Evolutionary conservation across 2,329 filamentous ascomycete genomes (phyloP).

Genomic region (Aspergillus novofumigatus): DNA sequence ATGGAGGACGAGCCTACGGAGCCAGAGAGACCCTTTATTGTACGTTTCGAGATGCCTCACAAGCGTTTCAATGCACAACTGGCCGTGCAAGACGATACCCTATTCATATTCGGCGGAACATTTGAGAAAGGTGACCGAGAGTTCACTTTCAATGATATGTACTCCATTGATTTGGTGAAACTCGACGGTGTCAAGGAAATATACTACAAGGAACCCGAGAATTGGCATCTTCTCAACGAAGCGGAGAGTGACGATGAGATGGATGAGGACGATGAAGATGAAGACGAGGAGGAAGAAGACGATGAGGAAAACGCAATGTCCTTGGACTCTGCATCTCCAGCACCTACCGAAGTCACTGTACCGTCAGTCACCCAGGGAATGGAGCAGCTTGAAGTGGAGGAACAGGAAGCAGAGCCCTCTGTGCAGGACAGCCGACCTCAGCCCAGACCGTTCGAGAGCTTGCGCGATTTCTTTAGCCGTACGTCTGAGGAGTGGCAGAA

Average conservation of each 20-base stretch:
- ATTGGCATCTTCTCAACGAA: slow-evolving; percentile 68
- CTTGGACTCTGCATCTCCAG: slow-evolving; percentile 33
- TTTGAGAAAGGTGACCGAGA: slow-evolving; percentile 94
- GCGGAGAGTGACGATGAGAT: slow-evolving; percentile 57
- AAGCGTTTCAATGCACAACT: slow-evolving; percentile 86
- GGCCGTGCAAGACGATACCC: slow-evolving; percentile 82
- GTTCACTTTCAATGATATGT: slow-evolving; percentile 93
- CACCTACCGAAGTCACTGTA: slow-evolving; percentile 34
- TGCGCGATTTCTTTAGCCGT: slow-evolving; percentile 86
- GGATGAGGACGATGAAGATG: slow-evolving; percentile 42
- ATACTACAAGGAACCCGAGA: slow-evolving; percentile 77
- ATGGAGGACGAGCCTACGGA: slow-evolving; percentile 52
- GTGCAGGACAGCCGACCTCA: slow-evolving; percentile 74
- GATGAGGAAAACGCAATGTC: slow-evolving; percentile 46
- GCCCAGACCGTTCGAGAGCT: slow-evolving; percentile 75
- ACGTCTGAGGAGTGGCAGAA: slow-evolving; percentile 91
- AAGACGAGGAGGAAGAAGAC: slow-evolving; percentile 40
- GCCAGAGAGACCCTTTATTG: slow-evolving; percentile 56
- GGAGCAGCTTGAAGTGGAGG: slow-evolving; percentile 37
- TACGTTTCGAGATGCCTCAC: slow-evolving; percentile 81
- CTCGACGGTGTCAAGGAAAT: slow-evolving; percentile 91
- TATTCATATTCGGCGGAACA: slow-evolving; percentile 93
- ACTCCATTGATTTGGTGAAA: slow-evolving; percentile 89
- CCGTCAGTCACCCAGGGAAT: slow-evolving; percentile 34
- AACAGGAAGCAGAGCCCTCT: slow-evolving; percentile 37